Evolutionary conservation across 768 basidiomycete species (phyloP).

Genomic region (Tulasnella sp.): DNA sequence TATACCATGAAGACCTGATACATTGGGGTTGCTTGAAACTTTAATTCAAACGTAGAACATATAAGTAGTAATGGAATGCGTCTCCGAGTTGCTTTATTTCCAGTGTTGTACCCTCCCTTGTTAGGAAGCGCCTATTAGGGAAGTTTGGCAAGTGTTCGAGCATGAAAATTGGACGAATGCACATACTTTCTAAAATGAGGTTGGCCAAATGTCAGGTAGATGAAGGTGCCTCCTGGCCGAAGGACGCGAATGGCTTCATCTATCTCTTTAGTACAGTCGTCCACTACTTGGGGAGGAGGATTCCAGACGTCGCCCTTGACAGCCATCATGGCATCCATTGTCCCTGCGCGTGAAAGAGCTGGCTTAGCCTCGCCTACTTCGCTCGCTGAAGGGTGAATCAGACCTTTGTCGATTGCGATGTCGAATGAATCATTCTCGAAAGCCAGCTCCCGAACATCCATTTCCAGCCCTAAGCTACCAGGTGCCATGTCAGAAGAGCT

Average conservation of each 20-base stretch:
- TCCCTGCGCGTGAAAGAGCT: slow-evolving; percentile 49
- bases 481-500: slow-evolving; percentile 6
- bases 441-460: slow-evolving; percentile 73
- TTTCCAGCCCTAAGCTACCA: slow-evolving; percentile 66
- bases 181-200: slow-evolving; percentile 69
- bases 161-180: not conserved
- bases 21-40: not conserved
- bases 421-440: slow-evolving; percentile 70
- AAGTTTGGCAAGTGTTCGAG: not conserved
- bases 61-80: slow-evolving; percentile 82
- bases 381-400: not conserved
- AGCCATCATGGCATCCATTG: slow-evolving; percentile 91
- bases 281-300: slow-evolving; percentile 70
- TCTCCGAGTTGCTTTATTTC: slow-evolving; percentile 75
- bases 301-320: slow-evolving; percentile 84
- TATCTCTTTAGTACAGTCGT: slow-evolving; percentile 75
- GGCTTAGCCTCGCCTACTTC: not conserved
- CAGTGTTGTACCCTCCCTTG: slow-evolving; percentile 58
- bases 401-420: slow-evolving; percentile 83
- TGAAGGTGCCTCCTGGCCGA: slow-evolving; percentile 60
- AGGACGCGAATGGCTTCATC: slow-evolving; percentile 78
- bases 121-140: slow-evolving; percentile 57
- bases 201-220: slow-evolving; percentile 87
- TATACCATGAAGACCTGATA: not conserved
- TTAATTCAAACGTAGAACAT: slow-evolving; percentile 53